Base-by-base conservation (phyloP, 768 basidiomycete species). In the Omphalotus guepiniiformis region DNA sequence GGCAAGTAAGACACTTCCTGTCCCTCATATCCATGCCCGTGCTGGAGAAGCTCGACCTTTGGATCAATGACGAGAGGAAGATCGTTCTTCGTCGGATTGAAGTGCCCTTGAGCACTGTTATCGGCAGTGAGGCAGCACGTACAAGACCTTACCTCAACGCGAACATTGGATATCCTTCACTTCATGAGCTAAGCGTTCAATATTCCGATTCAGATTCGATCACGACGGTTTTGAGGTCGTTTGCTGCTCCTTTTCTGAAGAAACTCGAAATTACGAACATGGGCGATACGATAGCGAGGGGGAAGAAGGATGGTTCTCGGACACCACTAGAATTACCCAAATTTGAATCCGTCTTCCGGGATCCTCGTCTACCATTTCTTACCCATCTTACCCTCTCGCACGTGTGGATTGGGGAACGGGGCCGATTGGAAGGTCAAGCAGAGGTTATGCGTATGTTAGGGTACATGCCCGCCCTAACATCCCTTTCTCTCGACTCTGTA, bases 331-430 rank as follows among this genome's bases (percentile, higher is more conserved):
- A 54, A 5, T 62, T 81, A 44, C 75, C 75, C 30, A 69, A 72
- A 25, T 66, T 77, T 23, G 76, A 79, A 58, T 70, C 64, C 29
- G 64, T 82, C 48, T 78, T 81, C 57, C 73, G 73, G 44, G 78
- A 82, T 59, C 78, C 79, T 5, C 77, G 78, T 41, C 69, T 80
- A 23, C 71, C 67, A 3, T 55, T 64, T 46, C 64, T 82, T 29
- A 75, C 76, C 25, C 69, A 75, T 51, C 71, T 82, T 48, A 73
- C 74, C 15, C 55, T 83, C 38, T 71, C 74, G 32, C 65, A 69
- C 41, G 75, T 76, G 58, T 62, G 64, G 39, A 65, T 81, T 50
- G 44, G 28, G 27, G 34, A 46, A 12, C n/a, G n/a, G n/a, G n/a
- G n/a, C n/a, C n/a, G n/a, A n/a, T 60, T 64, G 8, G 41, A 58